Conservation (phyloP, 2,329 filamentous ascomycete species). For the Amylocarpus encephaloides region DNA sequence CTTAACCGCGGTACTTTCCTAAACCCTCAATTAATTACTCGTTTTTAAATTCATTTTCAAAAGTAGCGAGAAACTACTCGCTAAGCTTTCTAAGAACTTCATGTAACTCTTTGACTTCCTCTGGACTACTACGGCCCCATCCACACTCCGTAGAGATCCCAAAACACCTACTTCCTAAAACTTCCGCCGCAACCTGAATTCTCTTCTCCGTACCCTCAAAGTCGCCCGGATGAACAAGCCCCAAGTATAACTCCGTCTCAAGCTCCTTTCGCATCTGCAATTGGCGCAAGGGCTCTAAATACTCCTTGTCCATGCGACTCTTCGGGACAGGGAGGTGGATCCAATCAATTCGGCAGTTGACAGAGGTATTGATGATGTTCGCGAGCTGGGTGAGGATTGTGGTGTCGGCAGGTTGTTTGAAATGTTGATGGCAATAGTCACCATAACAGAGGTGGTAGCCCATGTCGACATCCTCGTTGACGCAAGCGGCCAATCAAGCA, state of each 20-base stretch:
- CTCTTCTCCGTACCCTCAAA: slow-evolving; percentile 34
- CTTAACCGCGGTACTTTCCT: too few species aligned
- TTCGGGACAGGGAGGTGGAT: slow-evolving; percentile 41
- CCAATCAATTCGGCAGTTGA: slow-evolving; percentile 33
- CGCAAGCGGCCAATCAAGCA: slow-evolving; percentile 26
- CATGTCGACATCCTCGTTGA: slow-evolving; percentile 35
- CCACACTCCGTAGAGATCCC: slow-evolving; percentile 39
- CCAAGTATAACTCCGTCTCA: slow-evolving; percentile 35
- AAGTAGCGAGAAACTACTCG: too few species aligned
- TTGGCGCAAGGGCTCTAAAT: slow-evolving; percentile 34
- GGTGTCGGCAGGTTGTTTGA: slow-evolving; percentile 34
- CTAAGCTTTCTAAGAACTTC: not conserved
- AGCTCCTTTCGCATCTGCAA: slow-evolving; percentile 24
- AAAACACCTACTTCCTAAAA: slow-evolving; percentile 28
- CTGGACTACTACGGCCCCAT: slow-evolving; percentile 27
- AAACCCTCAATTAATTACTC: too few species aligned
- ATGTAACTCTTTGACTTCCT: slow-evolving; percentile 14
- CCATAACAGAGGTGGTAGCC: slow-evolving; percentile 44
- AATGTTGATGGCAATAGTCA: slow-evolving; percentile 39
- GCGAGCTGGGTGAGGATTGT: slow-evolving; percentile 34
- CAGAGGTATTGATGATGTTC: slow-evolving; percentile 27
- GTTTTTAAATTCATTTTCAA: too few species aligned
- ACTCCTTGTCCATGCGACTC: slow-evolving; percentile 32
- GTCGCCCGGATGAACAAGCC: slow-evolving; percentile 36
- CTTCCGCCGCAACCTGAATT: slow-evolving; percentile 32